Conservation (phyloP, 805 yeast species). For the Cyberlindnera sargentensis region DNA sequence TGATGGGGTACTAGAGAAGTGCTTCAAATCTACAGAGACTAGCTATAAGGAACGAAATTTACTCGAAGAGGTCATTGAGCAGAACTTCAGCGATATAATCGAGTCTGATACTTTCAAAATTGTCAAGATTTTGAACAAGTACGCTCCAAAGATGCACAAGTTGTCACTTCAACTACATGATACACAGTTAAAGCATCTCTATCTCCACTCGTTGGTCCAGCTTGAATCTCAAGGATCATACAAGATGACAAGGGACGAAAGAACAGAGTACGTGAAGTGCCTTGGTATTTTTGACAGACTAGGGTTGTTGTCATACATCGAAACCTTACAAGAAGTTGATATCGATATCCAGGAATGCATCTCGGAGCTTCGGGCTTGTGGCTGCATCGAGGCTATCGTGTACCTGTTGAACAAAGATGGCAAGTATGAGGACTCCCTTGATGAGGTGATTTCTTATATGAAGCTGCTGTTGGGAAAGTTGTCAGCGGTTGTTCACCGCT, state of each 20-base stretch:
- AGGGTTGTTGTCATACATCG: constrained; percentile 13
- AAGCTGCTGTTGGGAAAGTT: constrained; percentile 10
- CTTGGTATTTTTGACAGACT: constrained; percentile 13
- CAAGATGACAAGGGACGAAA: constrained; percentile 9
- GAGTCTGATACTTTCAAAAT: constrained; percentile 24
- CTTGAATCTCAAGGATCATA: constrained; percentile 17
- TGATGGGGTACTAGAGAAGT: constrained; percentile 22
- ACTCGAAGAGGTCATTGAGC: constrained; percentile 12
- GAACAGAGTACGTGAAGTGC: constrained; percentile 17
- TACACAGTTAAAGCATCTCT: constrained; percentile 19
- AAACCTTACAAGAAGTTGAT: constrained; percentile 18
- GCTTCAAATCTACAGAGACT: constrained; percentile 18
- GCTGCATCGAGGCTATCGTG: constrained; percentile 21
- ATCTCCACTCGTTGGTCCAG: constrained; percentile 16
- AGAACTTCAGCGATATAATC: constrained; percentile 16
- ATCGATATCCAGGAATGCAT: constrained; percentile 20
- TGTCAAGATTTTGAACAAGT: constrained; percentile 22
- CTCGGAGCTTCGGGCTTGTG: constrained; percentile 15
- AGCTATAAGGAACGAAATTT: constrained; percentile 15
- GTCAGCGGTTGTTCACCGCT: constrained; percentile 3
- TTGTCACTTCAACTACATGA: constrained; percentile 11
- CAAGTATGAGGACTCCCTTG: constrained; percentile 19
- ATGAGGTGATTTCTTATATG: constrained; percentile 14
- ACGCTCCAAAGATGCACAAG: constrained; percentile 15
- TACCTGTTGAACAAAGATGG: constrained; percentile 10